These are phyloP conservation scores for Rhizomucor pusillus DNA, from an alignment of 371 early-diverging fungal species.

Conservation along the genomic window DNA sequence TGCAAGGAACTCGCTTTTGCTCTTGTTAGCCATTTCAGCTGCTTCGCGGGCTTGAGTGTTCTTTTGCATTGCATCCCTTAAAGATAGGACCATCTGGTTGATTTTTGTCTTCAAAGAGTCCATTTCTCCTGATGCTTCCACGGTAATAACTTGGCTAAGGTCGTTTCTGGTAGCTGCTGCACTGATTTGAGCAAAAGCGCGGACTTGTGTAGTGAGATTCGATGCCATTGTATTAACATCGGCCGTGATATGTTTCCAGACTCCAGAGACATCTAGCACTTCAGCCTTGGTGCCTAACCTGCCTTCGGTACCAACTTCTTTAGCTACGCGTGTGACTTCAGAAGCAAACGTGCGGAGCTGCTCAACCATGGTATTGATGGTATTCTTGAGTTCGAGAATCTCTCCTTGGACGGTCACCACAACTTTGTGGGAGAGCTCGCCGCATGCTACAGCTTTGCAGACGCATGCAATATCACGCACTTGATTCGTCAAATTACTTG, in stretches of 20 bases:
- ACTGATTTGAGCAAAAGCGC: slow-evolving; percentile 53
- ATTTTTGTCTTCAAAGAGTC: slow-evolving; percentile 69
- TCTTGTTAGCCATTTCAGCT: slow-evolving; percentile 52
- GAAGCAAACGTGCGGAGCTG: slow-evolving; percentile 46
- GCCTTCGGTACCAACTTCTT: slow-evolving; percentile 65
- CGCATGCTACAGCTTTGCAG: slow-evolving; percentile 50
- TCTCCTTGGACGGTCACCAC: slow-evolving; percentile 27
- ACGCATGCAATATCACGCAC: slow-evolving; percentile 51
- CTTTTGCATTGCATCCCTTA: slow-evolving; percentile 61
- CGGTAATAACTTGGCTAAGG: slow-evolving; percentile 57
- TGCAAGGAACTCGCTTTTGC: slow-evolving; percentile 66
- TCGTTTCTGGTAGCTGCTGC: slow-evolving; percentile 57
- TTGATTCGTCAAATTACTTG: slow-evolving; percentile 47
- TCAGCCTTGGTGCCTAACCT: slow-evolving; percentile 59
- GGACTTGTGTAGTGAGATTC: slow-evolving; percentile 45
- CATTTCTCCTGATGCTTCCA: slow-evolving; percentile 65
- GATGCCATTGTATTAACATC: slow-evolving; percentile 51
- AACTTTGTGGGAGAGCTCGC: slow-evolving; percentile 42
- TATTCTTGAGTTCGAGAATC: slow-evolving; percentile 32
- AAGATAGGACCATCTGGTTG: slow-evolving; percentile 61
- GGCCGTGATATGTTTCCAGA: slow-evolving; percentile 63
- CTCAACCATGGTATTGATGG: slow-evolving; percentile 30
- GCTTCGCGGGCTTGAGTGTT: slow-evolving; percentile 52
- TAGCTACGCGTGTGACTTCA: slow-evolving; percentile 59
- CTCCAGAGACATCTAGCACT: slow-evolving; percentile 47